These are phyloP conservation scores for Monosporascus sp. DNA, from an alignment of 2,329 filamentous ascomycete species.

Conservation along the genomic window DNA sequence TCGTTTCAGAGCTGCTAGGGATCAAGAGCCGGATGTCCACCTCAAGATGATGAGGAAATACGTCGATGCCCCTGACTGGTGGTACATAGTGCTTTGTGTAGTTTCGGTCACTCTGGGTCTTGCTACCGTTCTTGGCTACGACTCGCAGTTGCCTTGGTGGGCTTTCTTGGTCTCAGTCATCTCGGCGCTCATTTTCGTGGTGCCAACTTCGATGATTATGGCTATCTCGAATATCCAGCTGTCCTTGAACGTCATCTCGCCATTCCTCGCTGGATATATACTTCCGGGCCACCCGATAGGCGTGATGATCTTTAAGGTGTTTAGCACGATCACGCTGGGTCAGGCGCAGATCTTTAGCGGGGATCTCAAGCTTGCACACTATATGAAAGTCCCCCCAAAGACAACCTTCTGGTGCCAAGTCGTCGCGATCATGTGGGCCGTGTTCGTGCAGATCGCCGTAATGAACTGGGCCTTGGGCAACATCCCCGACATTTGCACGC, in stretches of 20 bases:
- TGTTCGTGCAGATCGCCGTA: slow-evolving; percentile 42
- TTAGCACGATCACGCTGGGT: slow-evolving; percentile 32
- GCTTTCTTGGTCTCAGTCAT: slow-evolving; percentile 44
- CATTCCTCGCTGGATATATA: slow-evolving; percentile 54
- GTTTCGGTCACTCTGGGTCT: slow-evolving; percentile 43
- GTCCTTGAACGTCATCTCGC: slow-evolving; percentile 48
- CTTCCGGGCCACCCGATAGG: slow-evolving; percentile 50
- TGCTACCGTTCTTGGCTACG: slow-evolving; percentile 38
- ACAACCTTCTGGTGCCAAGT: slow-evolving; percentile 47
- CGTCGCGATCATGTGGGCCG: slow-evolving; percentile 42
- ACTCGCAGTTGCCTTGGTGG: slow-evolving; percentile 49
- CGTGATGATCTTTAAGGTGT: slow-evolving; percentile 54
- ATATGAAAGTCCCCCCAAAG: slow-evolving; percentile 38
- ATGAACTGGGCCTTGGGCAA: slow-evolving; percentile 43
- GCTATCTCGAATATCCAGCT: slow-evolving; percentile 47
- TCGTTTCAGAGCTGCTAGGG: slow-evolving; percentile 38
- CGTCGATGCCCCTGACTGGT: slow-evolving; percentile 47
- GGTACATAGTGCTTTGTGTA: slow-evolving; percentile 41
- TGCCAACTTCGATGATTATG: slow-evolving; percentile 42
- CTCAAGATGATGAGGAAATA: slow-evolving; percentile 50
- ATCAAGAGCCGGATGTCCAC: slow-evolving; percentile 46
- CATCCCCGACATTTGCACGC: slow-evolving; percentile 38
- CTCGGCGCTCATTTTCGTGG: slow-evolving; percentile 39
- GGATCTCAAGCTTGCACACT: slow-evolving; percentile 33
- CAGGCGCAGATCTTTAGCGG: slow-evolving; percentile 30